Conservation (phyloP, 257 asterid species). For the Striga asiatica region DNA sequence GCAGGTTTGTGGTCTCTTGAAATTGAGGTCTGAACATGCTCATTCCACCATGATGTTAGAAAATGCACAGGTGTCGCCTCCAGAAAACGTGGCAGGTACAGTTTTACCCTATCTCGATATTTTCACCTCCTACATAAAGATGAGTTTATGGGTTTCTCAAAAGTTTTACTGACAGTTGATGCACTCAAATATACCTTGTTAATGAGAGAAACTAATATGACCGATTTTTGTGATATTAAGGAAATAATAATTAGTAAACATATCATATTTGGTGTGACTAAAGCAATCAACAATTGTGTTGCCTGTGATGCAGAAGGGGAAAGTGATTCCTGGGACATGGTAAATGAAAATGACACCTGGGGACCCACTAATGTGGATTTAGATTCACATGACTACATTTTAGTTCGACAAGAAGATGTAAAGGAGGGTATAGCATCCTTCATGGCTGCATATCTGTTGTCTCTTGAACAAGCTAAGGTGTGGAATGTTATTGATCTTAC, state of each 20-base stretch:
- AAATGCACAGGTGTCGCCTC: constrained; percentile 59
- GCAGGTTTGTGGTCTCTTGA: constrained; percentile 74
- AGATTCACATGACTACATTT: constrained; percentile 69
- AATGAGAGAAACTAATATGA: too few relatives aligned
- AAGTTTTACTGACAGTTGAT: too few relatives aligned
- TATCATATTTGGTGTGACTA: too few relatives aligned
- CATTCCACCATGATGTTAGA: constrained; percentile 87
- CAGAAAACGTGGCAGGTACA: constrained; percentile 50
- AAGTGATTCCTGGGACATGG: constrained; percentile 89
- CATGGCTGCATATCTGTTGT: constrained; percentile 90
- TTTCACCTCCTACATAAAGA: neutral
- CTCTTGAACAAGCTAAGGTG: constrained; percentile 92
- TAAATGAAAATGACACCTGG: constrained; percentile 79
- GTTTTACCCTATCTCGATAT: neutral
- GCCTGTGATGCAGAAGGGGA: constrained; percentile 59
- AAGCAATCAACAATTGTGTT: constrained; percentile 11
- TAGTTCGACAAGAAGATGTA: constrained; percentile 94
- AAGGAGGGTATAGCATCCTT: constrained; percentile 94
- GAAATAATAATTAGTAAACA: neutral
- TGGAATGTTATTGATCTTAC: neutral
- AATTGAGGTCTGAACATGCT: constrained; percentile 71
- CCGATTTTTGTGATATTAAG: too few relatives aligned
- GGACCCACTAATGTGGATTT: constrained; percentile 52
- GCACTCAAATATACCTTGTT: too few relatives aligned
- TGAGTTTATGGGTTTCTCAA: too few relatives aligned